Percentiles rank a stretch among this genome's conserved stretches.
Evolutionary conservation across 2,329 filamentous ascomycete species (phyloP).

Genomic region (Fusarium sp.): DNA sequence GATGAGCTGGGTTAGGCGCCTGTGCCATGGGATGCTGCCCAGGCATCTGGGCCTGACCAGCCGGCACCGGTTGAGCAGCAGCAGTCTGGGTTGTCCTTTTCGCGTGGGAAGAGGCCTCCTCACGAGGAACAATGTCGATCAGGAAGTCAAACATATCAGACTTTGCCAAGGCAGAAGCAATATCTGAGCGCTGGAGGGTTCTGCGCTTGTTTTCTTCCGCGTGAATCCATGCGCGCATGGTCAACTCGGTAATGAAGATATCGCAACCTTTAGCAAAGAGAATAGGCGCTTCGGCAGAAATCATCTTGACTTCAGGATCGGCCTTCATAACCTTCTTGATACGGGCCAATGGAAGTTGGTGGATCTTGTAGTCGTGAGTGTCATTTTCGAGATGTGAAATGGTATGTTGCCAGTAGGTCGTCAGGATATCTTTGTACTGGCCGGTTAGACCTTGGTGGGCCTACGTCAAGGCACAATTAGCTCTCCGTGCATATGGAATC

Average conservation of each 20-base stretch:
- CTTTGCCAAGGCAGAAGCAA: constrained; percentile 93
- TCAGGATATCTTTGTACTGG: constrained; percentile 95
- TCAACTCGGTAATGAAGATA: constrained; percentile 98
- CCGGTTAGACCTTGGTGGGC: constrained; percentile 95
- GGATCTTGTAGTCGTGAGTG: constrained; percentile 97
- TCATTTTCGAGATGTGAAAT: constrained; percentile 96
- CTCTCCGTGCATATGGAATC: neutral
- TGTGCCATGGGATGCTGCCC: constrained; percentile 65
- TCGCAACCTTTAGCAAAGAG: constrained; percentile 98
- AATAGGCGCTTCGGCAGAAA: constrained; percentile 96
- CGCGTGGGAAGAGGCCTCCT: constrained; percentile 87
- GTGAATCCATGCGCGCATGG: constrained; percentile 99
- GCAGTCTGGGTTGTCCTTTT: constrained; percentile 74
- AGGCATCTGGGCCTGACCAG: constrained; percentile 64
- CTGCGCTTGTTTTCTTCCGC: constrained; percentile 98
- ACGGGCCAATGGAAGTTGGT: constrained; percentile 94
- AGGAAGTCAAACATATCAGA: constrained; percentile 99
- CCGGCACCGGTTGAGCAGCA: constrained; percentile 58
- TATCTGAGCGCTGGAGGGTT: constrained; percentile 94
- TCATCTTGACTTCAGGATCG: constrained; percentile 99
- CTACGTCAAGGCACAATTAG: constrained; percentile 56
- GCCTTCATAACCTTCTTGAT: constrained; percentile 99
- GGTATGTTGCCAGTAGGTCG: constrained; percentile 99
- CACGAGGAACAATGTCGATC: constrained; percentile 97
- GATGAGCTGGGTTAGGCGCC: constrained; percentile 68